Evolutionary conservation across 805 yeast species (phyloP), one percentile per base, ranked within the genome.

Genomic region (Ogataea trehaloabstinens): DNA sequence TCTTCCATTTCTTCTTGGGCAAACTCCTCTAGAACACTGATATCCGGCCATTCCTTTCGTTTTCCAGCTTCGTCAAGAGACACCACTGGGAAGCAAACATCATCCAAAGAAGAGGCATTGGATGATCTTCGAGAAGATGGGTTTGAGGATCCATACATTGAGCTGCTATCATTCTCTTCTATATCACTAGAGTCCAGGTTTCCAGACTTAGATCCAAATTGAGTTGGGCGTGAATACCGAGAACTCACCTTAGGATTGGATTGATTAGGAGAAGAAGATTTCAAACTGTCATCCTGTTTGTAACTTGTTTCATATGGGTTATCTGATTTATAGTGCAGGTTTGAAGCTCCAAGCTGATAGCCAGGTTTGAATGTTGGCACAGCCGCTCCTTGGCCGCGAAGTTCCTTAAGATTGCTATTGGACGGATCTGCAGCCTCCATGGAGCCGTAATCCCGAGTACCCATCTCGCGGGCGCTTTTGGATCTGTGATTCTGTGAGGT

Each of bases 11-110:
- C 97, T 46, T 83, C 83, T 22, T 66, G 69, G 1, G 88, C 80
- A 62, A 80, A 91, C 45, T 89, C 95, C 47, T 81, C 82, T 47
- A 91, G 66, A 0, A 85, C 77, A 22, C 67, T 55, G 13, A 87
- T 66, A 55, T 93, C 97, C 1, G 98, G 99, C 98, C 98, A 91
- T 32, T 60, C 53, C 45, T 64, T 68, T 19, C 53, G 52, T 25
- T 52, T 49, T 18, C 63, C 64, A 5, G 51, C 47, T 15, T 60
- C 67, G 32, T 57, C 58, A 6, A 56, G 36, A 32, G 75, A 77
- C 46, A 82, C 89, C 27, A 89, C 70, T 0, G 95, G 96, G 60
- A 88, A 79, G 55, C 96, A 91, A 19, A 91, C 99, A 62, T 91
- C 99, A 56, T 84, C 90, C 42, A 91, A 64, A 1, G 96, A 85